Conservation (phyloP, 2,329 filamentous ascomycete species). For the Aspergillus felis region DNA sequence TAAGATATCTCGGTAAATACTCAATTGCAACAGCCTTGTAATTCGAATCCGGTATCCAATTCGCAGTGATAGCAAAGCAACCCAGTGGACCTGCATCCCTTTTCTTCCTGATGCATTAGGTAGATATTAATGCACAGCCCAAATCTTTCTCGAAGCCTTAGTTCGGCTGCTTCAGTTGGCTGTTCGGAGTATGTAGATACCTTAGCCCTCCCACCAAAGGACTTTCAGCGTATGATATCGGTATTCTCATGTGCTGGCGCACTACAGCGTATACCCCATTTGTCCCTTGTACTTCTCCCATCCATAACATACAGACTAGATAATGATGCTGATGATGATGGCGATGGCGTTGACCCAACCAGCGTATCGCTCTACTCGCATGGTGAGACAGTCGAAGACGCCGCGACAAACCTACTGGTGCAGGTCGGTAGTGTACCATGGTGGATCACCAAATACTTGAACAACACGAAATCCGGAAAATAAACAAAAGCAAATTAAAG, state of each 20-base stretch:
- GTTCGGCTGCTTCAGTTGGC: neutral
- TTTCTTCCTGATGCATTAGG: slow-evolving; percentile 2
- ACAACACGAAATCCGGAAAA: neutral
- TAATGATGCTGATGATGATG: neutral
- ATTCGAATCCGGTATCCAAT: neutral
- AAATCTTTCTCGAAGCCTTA: slow-evolving; percentile 20
- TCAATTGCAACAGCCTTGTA: neutral
- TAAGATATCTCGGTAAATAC: neutral
- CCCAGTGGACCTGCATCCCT: neutral
- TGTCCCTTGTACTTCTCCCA: neutral
- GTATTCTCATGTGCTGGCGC: neutral
- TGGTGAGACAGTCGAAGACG: neutral
- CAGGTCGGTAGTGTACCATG: neutral
- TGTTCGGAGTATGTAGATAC: neutral
- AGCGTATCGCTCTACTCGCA: slow-evolving; percentile 4
- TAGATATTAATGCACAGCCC: slow-evolving; percentile 14
- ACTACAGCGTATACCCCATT: neutral
- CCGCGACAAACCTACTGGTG: neutral
- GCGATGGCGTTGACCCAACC: neutral
- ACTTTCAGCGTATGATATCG: neutral
- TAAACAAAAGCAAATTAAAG: neutral
- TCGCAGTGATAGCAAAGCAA: neutral
- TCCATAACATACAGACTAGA: neutral
- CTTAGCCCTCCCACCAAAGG: neutral
- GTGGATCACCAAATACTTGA: neutral